Percentiles rank a stretch among this genome's conserved stretches.
Conservation (phyloP, 192 early-diverging fungal genomes). For the Entomortierella chlamydospora region DNA sequence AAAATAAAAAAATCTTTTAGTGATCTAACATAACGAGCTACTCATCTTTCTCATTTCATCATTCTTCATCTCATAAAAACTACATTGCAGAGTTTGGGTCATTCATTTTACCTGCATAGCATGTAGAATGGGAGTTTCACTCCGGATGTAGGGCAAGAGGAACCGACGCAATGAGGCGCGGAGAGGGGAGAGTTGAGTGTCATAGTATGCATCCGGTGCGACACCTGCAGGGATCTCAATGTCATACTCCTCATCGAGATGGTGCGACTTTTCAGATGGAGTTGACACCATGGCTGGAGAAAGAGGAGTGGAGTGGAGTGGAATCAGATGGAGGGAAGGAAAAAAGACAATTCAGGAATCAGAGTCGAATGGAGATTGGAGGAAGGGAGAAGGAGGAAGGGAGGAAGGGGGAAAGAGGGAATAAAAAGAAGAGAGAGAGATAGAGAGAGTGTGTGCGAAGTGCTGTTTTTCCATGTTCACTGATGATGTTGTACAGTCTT, state of each 20-base stretch:
- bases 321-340: not conserved
- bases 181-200: slow-evolving; percentile 57
- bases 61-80: not conserved
- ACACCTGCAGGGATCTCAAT: slow-evolving; percentile 54
- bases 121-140: slow-evolving; percentile 60
- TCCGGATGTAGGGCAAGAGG: slow-evolving; percentile 58
- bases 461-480: not conserved
- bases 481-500: too few relatives aligned
- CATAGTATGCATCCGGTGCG: slow-evolving; percentile 56
- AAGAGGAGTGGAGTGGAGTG: not conserved
- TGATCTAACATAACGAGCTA: not conserved
- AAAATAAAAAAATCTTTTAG: not conserved
- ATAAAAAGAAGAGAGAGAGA: slow-evolving; percentile 4
- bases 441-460: not conserved
- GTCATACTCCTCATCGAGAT: slow-evolving; percentile 36
- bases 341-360: not conserved
- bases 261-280: slow-evolving; percentile 7
- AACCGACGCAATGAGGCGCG: slow-evolving; percentile 56
- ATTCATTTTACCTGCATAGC: slow-evolving; percentile 62
- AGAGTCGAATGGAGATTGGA: not conserved
- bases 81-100: not conserved
- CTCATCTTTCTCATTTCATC: not conserved
- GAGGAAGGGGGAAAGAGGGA: slow-evolving; percentile 3
- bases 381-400: not conserved
- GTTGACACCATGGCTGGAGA: not conserved